Percentiles rank a stretch among this genome's conserved stretches.
Evolutionary conservation across 805 yeast species (phyloP).

Genomic region (Candida maesae): DNA sequence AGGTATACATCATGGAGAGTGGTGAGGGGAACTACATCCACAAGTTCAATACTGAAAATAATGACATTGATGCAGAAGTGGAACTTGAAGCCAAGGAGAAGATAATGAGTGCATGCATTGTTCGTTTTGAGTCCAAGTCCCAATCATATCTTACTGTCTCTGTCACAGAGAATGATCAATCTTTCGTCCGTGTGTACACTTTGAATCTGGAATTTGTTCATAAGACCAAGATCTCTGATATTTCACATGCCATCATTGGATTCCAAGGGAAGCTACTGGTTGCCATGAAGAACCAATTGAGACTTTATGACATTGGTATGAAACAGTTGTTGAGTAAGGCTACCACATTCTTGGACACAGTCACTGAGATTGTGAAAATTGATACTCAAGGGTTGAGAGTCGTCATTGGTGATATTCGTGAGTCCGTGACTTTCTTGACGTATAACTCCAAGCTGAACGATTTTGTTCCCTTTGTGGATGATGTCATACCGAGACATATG

Average conservation of each 20-base stretch:
- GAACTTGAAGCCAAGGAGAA: slow-evolving; percentile 11
- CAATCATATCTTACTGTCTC: slow-evolving; percentile 44
- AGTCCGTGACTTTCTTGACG: slow-evolving; percentile 56
- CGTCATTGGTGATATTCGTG: slow-evolving; percentile 66
- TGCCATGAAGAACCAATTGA: slow-evolving; percentile 49
- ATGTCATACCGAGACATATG: slow-evolving; percentile 61
- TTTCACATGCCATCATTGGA: slow-evolving; percentile 44
- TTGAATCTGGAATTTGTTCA: slow-evolving; percentile 50
- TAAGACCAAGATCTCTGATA: slow-evolving; percentile 49
- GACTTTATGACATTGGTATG: slow-evolving; percentile 70
- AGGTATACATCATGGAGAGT: slow-evolving; percentile 20
- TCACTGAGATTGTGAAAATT: slow-evolving; percentile 51
- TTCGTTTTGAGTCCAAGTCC: slow-evolving; percentile 27
- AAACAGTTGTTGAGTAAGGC: slow-evolving; percentile 75
- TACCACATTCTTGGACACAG: slow-evolving; percentile 40
- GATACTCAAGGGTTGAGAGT: slow-evolving; percentile 50
- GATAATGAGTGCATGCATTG: slow-evolving; percentile 12
- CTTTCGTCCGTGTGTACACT: slow-evolving; percentile 28
- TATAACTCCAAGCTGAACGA: slow-evolving; percentile 44
- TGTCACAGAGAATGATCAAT: slow-evolving; percentile 24
- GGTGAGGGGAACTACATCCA: slow-evolving; percentile 11
- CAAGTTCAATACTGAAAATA: slow-evolving; percentile 10
- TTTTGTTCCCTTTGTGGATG: slow-evolving; percentile 68
- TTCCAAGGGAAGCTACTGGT: slow-evolving; percentile 62
- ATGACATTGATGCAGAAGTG: slow-evolving; percentile 12